phyloP scores from a whole-genome alignment of 352 stramenopile genomes.

The Thraustochytrium striatum region DNA sequence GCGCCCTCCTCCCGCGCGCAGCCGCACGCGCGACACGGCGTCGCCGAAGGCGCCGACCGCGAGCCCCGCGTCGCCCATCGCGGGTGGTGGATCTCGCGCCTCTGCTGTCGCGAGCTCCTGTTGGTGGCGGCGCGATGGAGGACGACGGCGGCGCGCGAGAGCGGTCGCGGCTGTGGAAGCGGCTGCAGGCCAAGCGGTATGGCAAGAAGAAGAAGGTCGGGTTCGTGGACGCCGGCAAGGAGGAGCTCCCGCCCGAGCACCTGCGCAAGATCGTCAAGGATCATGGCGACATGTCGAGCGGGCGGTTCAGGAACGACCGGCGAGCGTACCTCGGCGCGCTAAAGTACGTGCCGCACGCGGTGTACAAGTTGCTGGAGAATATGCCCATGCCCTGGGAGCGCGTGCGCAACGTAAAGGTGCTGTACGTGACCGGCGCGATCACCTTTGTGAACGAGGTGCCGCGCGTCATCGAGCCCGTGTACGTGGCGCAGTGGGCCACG shows the following conservation, averaged over 20 bases:
- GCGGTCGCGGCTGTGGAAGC: neutral
- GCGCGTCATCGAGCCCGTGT: conserved; percentile 98
- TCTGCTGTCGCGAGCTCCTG: too few species aligned
- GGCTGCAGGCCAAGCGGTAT: conserved; percentile 86
- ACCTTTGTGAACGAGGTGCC: conserved; percentile 99
- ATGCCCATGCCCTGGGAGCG: conserved; percentile 99
- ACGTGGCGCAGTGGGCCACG: conserved; percentile 98
- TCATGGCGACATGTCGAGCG: conserved; percentile 98
- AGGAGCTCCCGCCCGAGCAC: conserved; percentile 87
- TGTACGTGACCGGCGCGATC: conserved; percentile 99
- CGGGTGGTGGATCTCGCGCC: too few species aligned
- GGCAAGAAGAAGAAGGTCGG: conserved; percentile 78
- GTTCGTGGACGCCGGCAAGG: conserved; percentile 59
- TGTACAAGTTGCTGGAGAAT: conserved; percentile 99
- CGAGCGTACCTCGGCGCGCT: conserved; percentile 97
- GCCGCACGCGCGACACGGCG: conserved; percentile 8
- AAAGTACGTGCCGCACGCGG: conserved; percentile 98
- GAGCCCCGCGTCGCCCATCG: too few species aligned
- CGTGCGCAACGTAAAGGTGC: conserved; percentile 95
- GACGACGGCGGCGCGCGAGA: too few species aligned
- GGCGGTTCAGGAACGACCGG: conserved; percentile 98
- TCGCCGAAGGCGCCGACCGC: neutral
- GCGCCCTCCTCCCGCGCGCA: neutral
- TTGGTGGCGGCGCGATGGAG: too few species aligned
- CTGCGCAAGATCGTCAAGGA: conserved; percentile 99